Evolutionary conservation across 1,284 basidiomycete genomes (phyloP).

Genomic region (Naganishia albida): DNA sequence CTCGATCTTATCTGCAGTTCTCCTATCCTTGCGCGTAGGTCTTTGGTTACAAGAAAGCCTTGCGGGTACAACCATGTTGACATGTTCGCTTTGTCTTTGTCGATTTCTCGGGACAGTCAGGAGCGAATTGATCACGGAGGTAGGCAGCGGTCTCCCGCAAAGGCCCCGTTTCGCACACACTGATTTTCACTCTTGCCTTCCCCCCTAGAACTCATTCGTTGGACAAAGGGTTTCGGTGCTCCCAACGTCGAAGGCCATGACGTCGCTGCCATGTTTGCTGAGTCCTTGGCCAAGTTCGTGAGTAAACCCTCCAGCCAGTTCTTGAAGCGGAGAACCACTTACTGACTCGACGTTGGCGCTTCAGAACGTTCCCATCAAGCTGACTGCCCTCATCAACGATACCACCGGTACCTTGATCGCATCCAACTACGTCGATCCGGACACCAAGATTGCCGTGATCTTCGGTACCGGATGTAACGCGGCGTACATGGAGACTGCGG

Average conservation of each 20-base stretch:
- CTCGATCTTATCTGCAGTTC: conserved; percentile 61
- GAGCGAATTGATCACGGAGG: conserved; percentile 86
- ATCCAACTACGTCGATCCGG: conserved; percentile 89
- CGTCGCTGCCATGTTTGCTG: conserved; percentile 87
- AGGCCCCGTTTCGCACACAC: not conserved
- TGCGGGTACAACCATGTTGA: not conserved
- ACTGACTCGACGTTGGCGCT: not conserved
- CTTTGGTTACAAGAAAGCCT: not conserved
- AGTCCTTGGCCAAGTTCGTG: conserved; percentile 70
- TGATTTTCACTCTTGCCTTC: conserved; percentile 21
- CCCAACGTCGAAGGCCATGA: conserved; percentile 89
- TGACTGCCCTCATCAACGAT: conserved; percentile 91
- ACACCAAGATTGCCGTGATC: conserved; percentile 90
- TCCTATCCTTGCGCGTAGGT: conserved; percentile 87
- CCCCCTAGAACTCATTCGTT: conserved; percentile 79
- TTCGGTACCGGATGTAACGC: conserved; percentile 99
- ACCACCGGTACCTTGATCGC: conserved; percentile 97
- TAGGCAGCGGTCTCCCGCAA: conserved; percentile 20
- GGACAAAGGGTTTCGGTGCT: conserved; percentile 98
- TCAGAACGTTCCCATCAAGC: conserved; percentile 63
- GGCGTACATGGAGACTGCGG: conserved; percentile 90
- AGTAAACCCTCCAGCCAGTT: conserved; percentile 29
- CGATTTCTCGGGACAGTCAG: conserved; percentile 62
- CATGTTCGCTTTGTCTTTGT: conserved; percentile 29
- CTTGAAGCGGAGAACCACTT: too few relatives aligned